Evolutionary conservation across 768 basidiomycete genomes (phyloP), one percentile per base, ranked within the genome.

Genomic region (Macrolepiota fuliginosa): DNA sequence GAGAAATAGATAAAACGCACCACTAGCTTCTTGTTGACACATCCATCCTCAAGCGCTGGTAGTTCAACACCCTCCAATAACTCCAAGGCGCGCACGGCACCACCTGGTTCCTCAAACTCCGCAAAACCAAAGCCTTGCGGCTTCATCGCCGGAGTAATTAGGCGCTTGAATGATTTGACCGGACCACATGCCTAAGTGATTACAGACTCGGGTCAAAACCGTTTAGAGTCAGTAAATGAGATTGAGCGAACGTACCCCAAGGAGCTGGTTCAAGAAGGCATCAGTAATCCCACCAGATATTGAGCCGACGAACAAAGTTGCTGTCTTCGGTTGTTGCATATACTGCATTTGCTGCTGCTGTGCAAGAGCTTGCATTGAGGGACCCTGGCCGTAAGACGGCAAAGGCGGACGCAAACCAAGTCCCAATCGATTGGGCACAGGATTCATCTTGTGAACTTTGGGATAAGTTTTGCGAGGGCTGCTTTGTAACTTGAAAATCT

Each of bases 91-190:
- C 96, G 82, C 63, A 96, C 75, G 3, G 97, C 95, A 63, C 90
- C 87, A 71, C 96, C 92, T 13, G 96, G 93, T 58, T 96, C 96
- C 71, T 96, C 92, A 70, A 85, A 98, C 72, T 96, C 92, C 53
- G 94, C 96, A 74, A 98, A 99, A 10, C 96, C 97, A 70, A 98
- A 98, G 2, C 94, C 94, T 77, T 96, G 92, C 5, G 96, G 91
- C 73, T 96, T 93, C 69, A 96, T 93, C 17, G 91, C 88, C 25
- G 94, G 92, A 1, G 94, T 96, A 50, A 92, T 91, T 24, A 96
- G 86, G 15, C 96, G 89, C 68, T 96, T 98, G 77, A 99, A 92
- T 0, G 92, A 93, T 62, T 87, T 87, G 62, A 98, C 79, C 3
- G 88, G 85, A 13, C 97, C 97, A 67, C 94, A 98, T 29, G 95